These are phyloP conservation scores for Phytophthora tentaculata DNA, from an alignment of 352 stramenopile genomes.

Conservation along the genomic window DNA sequence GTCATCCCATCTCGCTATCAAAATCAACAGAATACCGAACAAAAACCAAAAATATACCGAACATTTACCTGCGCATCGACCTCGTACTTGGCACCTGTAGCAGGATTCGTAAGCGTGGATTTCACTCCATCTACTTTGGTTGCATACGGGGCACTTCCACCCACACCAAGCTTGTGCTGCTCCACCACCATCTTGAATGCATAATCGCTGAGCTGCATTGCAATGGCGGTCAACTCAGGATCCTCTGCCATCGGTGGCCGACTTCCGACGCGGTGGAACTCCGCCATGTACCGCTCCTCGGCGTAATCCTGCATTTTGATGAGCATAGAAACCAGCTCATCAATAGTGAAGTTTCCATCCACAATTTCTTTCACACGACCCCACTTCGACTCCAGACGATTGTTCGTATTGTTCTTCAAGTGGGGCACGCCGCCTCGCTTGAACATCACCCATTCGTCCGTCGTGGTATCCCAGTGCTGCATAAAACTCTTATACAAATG, in stretches of 20 bases:
- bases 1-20: too few relatives aligned
- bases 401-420: conserved; percentile 17
- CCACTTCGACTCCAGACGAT: conserved; percentile 17
- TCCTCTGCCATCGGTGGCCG: not conserved
- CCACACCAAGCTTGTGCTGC: too few relatives aligned
- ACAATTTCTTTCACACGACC: conserved; percentile 13
- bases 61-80: too few relatives aligned
- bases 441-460: conserved; percentile 14
- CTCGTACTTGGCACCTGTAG: too few relatives aligned
- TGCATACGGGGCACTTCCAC: too few relatives aligned
- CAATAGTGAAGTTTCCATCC: conserved; percentile 9
- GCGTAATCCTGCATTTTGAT: conserved; percentile 12
- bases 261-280: conserved; percentile 9
- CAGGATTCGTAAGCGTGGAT: too few relatives aligned
- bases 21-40: too few relatives aligned
- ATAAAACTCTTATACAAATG: conserved; percentile 17
- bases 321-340: conserved; percentile 11
- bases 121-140: too few relatives aligned
- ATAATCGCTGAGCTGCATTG: too few relatives aligned
- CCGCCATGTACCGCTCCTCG: conserved; percentile 3
- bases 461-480: conserved; percentile 12
- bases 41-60: too few relatives aligned
- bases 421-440: conserved; percentile 11
- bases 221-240: too few relatives aligned
- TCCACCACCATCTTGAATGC: too few relatives aligned